Evolutionary conservation across 1,284 basidiomycete species (phyloP).

Genomic region (Retiboletus flavoniger): DNA sequence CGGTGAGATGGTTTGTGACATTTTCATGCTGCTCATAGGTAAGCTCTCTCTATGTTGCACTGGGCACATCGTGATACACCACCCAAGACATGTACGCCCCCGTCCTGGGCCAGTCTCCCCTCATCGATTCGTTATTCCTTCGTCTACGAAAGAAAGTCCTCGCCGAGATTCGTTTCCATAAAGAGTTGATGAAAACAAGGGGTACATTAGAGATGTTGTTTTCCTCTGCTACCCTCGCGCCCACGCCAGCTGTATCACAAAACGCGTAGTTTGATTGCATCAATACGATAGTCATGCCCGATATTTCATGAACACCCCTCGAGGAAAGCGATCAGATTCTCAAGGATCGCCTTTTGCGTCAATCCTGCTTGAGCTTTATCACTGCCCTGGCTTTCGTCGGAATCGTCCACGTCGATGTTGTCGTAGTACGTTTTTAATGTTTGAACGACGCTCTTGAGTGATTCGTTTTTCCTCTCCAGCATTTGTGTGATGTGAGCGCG

Average conservation of each 20-base stretch:
- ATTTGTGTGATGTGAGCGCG: constrained; percentile 73
- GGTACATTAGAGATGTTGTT: constrained; percentile 95
- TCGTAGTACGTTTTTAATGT: constrained; percentile 68
- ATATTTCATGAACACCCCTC: constrained; percentile 37
- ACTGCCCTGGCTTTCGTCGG: constrained; percentile 20
- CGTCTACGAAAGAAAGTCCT: constrained; percentile 82
- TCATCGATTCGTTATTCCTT: constrained; percentile 87
- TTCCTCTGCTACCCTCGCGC: constrained; percentile 53
- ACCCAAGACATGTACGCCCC: constrained; percentile 84
- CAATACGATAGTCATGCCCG: neutral
- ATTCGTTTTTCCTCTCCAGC: constrained; percentile 68
- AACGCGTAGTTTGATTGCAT: constrained; percentile 17
- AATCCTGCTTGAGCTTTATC: constrained; percentile 37
- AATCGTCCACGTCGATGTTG: constrained; percentile 63
- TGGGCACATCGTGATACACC: neutral
- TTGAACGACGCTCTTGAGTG: constrained; percentile 62
- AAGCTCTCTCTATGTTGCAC: constrained; percentile 28
- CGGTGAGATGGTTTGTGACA: constrained; percentile 83
- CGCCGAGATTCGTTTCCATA: constrained; percentile 89
- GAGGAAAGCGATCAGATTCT: constrained; percentile 66
- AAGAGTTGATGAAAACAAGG: constrained; percentile 79
- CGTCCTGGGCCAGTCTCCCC: constrained; percentile 89
- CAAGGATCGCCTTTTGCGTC: constrained; percentile 70
- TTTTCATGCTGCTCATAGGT: constrained; percentile 85
- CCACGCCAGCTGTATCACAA: constrained; percentile 22